phyloP scores from a whole-genome alignment of 2,329 filamentous ascomycete species.

The Ascosphaera acerosa region DNA sequence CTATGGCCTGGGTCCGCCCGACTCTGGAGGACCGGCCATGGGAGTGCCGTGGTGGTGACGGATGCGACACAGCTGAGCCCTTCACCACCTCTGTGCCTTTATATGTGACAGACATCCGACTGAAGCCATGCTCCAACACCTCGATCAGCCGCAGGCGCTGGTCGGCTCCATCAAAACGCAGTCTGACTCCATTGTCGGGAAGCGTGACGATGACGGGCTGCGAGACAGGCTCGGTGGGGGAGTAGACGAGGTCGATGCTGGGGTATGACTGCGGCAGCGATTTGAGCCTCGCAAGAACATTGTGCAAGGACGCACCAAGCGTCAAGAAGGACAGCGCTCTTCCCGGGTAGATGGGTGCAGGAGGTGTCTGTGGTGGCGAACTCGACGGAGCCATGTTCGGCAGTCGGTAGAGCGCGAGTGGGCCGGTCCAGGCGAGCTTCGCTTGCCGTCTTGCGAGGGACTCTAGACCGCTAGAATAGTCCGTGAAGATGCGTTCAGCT shows the following conservation, averaged over 20 bases:
- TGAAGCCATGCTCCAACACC: slow-evolving; percentile 47
- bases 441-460: too few species aligned
- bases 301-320: slow-evolving; percentile 75
- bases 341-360: neutral
- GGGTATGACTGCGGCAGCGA: slow-evolving; percentile 63
- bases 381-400: neutral
- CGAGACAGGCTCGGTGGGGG: slow-evolving; percentile 44
- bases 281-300: slow-evolving; percentile 67
- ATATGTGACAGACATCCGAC: slow-evolving; percentile 60
- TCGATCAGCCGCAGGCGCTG: slow-evolving; percentile 81
- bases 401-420: too few species aligned
- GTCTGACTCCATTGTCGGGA: slow-evolving; percentile 61
- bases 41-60: slow-evolving; percentile 6
- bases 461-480: too few species aligned
- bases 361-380: neutral
- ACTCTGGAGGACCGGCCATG: slow-evolving; percentile 4
- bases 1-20: slow-evolving; percentile 19
- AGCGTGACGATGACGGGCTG: slow-evolving; percentile 52
- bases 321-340: slow-evolving; percentile 23
- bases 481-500: too few species aligned
- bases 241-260: slow-evolving; percentile 60
- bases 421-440: too few species aligned
- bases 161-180: slow-evolving; percentile 84
- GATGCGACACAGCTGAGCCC: slow-evolving; percentile 12
- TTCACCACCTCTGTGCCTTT: slow-evolving; percentile 59